Conservation (phyloP, 495 filamentous ascomycete genomes). For the Aspergillus cristatus region DNA sequence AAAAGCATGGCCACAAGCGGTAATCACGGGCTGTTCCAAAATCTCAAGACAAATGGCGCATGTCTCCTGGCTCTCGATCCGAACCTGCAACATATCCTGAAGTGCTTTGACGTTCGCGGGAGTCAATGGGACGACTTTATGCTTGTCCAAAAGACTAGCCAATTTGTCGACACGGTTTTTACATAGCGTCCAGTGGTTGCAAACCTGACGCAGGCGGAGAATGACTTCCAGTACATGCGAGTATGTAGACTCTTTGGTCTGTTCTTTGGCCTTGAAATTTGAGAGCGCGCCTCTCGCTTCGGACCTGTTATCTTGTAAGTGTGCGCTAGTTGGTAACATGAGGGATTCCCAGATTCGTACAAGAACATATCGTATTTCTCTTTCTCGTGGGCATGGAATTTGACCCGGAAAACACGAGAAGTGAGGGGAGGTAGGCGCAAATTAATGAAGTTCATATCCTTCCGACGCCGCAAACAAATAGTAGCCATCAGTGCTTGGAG, state of each 20-base stretch:
- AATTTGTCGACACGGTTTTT: constrained; percentile 53
- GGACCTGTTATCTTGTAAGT: constrained; percentile 30
- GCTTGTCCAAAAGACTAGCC: constrained; percentile 48
- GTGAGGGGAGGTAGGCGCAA: constrained; percentile 68
- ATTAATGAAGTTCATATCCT: constrained; percentile 86
- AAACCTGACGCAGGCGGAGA: constrained; percentile 65
- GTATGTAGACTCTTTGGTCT: constrained; percentile 35
- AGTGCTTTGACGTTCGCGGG: constrained; percentile 54
- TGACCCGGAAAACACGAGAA: constrained; percentile 71
- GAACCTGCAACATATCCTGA: constrained; percentile 67
- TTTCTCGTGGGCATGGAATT: constrained; percentile 65
- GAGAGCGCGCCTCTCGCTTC: constrained; percentile 68
- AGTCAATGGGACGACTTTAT: constrained; percentile 51
- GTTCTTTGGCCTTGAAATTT: constrained; percentile 42
- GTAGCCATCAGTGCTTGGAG: constrained; percentile 72
- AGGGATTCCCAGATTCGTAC: constrained; percentile 20
- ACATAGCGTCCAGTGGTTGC: constrained; percentile 68
- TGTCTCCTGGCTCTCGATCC: constrained; percentile 73
- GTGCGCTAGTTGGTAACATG: constrained; percentile 1
- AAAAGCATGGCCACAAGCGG: constrained; percentile 79
- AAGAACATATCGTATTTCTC: constrained; percentile 74
- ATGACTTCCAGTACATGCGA: constrained; percentile 60
- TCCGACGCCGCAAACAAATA: constrained; percentile 76
- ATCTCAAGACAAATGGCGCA: constrained; percentile 77
- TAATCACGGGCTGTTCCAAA: constrained; percentile 71